Evolutionary conservation across 192 early-diverging fungal species (phyloP).

Genomic region (Coemansia sp.): DNA sequence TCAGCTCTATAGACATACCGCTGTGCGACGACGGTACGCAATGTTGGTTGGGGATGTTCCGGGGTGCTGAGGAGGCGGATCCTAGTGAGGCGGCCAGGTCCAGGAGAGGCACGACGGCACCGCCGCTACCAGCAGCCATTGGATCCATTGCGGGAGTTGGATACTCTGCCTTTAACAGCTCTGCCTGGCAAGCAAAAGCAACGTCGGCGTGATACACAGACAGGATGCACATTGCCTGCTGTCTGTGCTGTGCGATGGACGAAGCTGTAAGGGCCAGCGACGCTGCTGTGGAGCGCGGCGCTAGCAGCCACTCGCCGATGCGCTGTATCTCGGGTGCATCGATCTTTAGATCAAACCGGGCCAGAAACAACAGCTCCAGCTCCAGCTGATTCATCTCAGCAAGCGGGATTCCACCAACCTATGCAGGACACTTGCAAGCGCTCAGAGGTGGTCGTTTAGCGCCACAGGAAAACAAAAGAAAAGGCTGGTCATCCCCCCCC

Average conservation of each 20-base stretch:
- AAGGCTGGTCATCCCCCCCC: not conserved
- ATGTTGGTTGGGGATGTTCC: not conserved
- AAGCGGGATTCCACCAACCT: conserved; percentile 72
- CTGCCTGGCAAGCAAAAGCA: conserved; percentile 1
- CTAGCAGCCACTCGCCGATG: conserved; percentile 60
- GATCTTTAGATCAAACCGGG: conserved; percentile 68
- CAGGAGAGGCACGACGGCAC: conserved; percentile 1
- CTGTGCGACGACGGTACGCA: not conserved
- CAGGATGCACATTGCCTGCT: conserved; percentile 9
- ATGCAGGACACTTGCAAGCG: too few relatives aligned
- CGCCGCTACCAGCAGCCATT: not conserved
- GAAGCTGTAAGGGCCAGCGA: not conserved
- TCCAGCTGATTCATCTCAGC: conserved; percentile 72
- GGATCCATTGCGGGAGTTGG: conserved; percentile 4
- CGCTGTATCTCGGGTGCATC: conserved; percentile 59
- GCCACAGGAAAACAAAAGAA: not conserved
- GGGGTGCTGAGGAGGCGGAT: not conserved
- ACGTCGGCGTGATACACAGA: conserved; percentile 18
- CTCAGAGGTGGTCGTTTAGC: too few relatives aligned
- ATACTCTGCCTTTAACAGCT: conserved; percentile 1
- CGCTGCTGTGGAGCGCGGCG: not conserved
- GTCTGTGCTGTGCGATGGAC: not conserved
- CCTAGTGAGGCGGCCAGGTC: not conserved
- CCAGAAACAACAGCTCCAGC: conserved; percentile 69
- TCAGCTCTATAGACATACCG: conserved; percentile 2